Conservation (phyloP, 768 basidiomycete genomes). For the Pulveroboletus sp. region DNA sequence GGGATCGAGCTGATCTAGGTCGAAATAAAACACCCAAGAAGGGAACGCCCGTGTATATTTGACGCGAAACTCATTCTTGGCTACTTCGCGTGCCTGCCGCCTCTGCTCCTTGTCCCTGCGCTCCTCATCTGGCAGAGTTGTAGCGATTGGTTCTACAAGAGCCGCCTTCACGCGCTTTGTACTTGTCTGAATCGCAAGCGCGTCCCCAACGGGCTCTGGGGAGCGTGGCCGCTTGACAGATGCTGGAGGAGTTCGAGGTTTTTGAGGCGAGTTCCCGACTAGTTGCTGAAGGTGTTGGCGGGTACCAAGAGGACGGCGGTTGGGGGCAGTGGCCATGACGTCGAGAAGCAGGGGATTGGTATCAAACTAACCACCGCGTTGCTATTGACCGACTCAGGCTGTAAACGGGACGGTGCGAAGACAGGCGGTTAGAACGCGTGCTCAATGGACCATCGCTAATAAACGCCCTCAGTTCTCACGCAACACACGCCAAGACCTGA, state of each 20-base stretch:
- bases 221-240: conserved; percentile 47
- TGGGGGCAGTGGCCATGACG: conserved; percentile 40
- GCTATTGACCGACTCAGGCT: not conserved
- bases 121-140: conserved; percentile 31
- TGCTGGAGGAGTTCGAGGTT: conserved; percentile 30
- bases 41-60: conserved; percentile 89
- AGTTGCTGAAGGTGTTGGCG: conserved; percentile 37
- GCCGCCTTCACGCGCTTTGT: conserved; percentile 45
- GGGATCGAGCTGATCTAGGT: conserved; percentile 47
- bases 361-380: not conserved
- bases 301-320: conserved; percentile 46
- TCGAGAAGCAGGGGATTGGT: not conserved
- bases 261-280: conserved; percentile 32
- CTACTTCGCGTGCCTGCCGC: conserved; percentile 47
- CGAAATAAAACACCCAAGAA: conserved; percentile 80
- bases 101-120: conserved; percentile 46
- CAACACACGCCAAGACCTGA: conserved; percentile 16
- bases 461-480: conserved; percentile 22
- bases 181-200: conserved; percentile 15
- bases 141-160: conserved; percentile 17
- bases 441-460: not conserved
- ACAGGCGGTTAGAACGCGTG: conserved; percentile 3
- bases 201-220: conserved; percentile 41
- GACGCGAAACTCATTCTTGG: conserved; percentile 66
- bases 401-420: conserved; percentile 1